Percentiles rank a stretch among this genome's conserved stretches.
Conservation (phyloP, 164 flowering plant genomes). For the Protea cynaroides region DNA sequence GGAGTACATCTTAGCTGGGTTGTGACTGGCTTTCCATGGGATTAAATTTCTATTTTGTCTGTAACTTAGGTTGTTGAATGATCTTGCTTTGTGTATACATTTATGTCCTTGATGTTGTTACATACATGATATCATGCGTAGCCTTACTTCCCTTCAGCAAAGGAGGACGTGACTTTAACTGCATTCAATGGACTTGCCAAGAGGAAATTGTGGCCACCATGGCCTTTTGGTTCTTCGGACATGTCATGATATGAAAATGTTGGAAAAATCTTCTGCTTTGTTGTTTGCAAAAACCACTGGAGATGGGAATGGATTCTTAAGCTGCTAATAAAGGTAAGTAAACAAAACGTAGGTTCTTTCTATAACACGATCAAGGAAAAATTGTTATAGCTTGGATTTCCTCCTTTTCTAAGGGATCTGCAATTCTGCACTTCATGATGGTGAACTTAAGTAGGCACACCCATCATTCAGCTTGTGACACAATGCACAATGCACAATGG, state of each 20-base stretch:
- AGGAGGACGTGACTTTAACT: conserved; percentile 30
- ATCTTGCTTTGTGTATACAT: background rate
- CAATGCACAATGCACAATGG: conserved; percentile 84
- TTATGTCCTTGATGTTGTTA: background rate
- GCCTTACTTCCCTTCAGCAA: conserved; percentile 53
- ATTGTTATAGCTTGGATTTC: background rate
- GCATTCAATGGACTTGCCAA: conserved; percentile 44
- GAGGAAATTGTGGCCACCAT: conserved; percentile 68
- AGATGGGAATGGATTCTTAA: conserved; percentile 59
- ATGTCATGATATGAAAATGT: conserved; percentile 93
- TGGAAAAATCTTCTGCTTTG: conserved; percentile 64
- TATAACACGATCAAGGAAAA: background rate
- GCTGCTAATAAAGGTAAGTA: conserved; percentile 51
- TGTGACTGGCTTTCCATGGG: no score
- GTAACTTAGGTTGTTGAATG: no score
- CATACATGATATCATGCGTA: conserved; percentile 8
- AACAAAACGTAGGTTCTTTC: background rate
- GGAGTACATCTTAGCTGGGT: no score
- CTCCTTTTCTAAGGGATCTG: conserved; percentile 38
- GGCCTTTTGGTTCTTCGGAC: conserved; percentile 56
- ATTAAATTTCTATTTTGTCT: background rate
- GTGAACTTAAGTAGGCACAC: conserved; percentile 62
- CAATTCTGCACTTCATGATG: conserved; percentile 30
- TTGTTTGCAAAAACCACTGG: conserved; percentile 63
- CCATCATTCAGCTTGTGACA: conserved; percentile 89